Evolutionary conservation across 306 rosid species (phyloP).

Genomic region (Cicer yamashitae): DNA sequence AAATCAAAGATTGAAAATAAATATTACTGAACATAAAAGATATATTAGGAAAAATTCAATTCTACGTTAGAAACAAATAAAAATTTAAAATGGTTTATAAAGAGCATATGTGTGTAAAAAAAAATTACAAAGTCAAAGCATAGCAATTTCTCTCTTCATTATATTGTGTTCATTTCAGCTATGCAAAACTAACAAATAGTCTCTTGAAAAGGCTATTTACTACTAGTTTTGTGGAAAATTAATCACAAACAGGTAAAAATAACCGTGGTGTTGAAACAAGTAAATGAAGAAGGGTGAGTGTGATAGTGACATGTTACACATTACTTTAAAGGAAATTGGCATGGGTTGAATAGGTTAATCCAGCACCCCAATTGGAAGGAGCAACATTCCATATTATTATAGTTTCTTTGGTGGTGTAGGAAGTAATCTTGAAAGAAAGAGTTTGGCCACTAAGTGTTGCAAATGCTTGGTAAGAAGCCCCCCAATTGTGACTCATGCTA

Average conservation of each 20-base stretch:
- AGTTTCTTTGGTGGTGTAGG: constrained; percentile 73
- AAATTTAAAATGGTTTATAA: no score
- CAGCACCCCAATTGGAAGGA: constrained; percentile 70
- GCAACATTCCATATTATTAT: constrained; percentile 66
- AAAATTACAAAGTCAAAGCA: no score
- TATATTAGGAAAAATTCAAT: no score
- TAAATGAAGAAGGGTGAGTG: not conserved
- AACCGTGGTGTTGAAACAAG: constrained; percentile 13
- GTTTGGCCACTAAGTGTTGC: constrained; percentile 69
- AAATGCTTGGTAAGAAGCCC: constrained; percentile 93
- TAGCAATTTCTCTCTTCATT: no score
- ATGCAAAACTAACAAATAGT: constrained; percentile 22
- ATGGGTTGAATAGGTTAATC: constrained; percentile 63
- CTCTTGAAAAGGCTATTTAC: constrained; percentile 24
- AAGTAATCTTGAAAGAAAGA: constrained; percentile 75
- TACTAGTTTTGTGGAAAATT: constrained; percentile 29
- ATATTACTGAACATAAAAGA: no score
- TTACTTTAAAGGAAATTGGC: constrained; percentile 59
- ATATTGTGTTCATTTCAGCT: not conserved
- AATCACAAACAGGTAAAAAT: constrained; percentile 17
- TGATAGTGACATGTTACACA: not conserved
- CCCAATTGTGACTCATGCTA: constrained; percentile 95
- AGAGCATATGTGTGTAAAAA: no score
- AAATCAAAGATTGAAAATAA: no score
- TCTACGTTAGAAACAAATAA: no score